Conservation (phyloP, 2,329 filamentous ascomycete species). For the Phaeosphaeria sp. region DNA sequence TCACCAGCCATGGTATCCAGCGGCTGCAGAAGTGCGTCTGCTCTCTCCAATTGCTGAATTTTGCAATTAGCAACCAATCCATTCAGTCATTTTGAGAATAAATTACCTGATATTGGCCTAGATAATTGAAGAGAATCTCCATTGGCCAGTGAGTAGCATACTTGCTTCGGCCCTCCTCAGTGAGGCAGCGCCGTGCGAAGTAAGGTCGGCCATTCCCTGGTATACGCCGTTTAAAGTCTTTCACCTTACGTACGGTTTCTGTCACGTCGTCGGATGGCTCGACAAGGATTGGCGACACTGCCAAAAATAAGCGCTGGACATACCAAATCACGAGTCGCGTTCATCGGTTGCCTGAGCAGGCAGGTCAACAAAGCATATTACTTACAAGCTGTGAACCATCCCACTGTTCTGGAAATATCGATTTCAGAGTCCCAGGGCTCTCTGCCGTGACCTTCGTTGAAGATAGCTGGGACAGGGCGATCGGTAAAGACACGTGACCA, state of each 20-base stretch:
- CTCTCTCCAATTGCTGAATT: slow-evolving; percentile 53
- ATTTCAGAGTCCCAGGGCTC: slow-evolving; percentile 53
- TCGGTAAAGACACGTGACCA: slow-evolving; percentile 64
- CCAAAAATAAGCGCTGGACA: not conserved
- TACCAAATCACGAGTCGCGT: not conserved
- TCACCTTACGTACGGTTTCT: slow-evolving; percentile 61
- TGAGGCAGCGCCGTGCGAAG: slow-evolving; percentile 50
- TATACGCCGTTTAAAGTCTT: slow-evolving; percentile 57
- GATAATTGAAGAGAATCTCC: slow-evolving; percentile 66
- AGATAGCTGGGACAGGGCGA: slow-evolving; percentile 60
- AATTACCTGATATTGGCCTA: slow-evolving; percentile 59
- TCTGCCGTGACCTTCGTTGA: slow-evolving; percentile 47
- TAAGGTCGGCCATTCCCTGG: slow-evolving; percentile 52
- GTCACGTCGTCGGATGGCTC: slow-evolving; percentile 45
- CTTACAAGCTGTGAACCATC: slow-evolving; percentile 65
- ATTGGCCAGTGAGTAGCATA: slow-evolving; percentile 53
- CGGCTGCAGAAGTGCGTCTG: slow-evolving; percentile 53
- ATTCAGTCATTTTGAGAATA: no score
- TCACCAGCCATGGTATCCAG: slow-evolving; percentile 56
- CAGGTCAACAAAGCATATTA: not conserved
- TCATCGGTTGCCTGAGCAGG: not conserved
- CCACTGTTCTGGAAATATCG: slow-evolving; percentile 65
- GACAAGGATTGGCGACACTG: slow-evolving; percentile 53
- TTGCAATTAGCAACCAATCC: slow-evolving; percentile 40
- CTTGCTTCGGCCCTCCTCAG: slow-evolving; percentile 31